Evolutionary conservation across 1,284 basidiomycete species (phyloP).

Genomic region (Cryptococcus sp.): DNA sequence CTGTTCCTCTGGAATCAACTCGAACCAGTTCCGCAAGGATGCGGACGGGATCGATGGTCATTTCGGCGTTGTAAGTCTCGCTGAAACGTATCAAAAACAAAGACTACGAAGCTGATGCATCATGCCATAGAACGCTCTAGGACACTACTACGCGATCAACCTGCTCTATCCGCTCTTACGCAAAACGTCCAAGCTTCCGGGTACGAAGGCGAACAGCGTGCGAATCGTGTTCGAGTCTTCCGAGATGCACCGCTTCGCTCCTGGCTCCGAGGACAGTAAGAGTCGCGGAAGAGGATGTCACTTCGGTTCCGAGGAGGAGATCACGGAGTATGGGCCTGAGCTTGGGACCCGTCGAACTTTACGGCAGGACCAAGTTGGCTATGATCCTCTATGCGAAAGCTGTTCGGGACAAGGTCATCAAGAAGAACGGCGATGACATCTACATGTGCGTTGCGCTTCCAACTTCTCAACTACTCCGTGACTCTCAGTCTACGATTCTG

Average conservation of each 20-base stretch:
- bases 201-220: conserved; percentile 35
- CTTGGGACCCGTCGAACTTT: conserved; percentile 52
- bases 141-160: conserved; percentile 58
- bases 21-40: conserved; percentile 54
- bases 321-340: conserved; percentile 48
- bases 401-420: conserved; percentile 54
- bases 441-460: conserved; percentile 33
- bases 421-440: conserved; percentile 49
- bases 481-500: neutral
- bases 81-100: no score
- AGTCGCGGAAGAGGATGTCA: conserved; percentile 36
- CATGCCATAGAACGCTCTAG: conserved; percentile 47
- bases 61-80: conserved; percentile 39
- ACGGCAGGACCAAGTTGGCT: conserved; percentile 57
- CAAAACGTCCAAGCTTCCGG: conserved; percentile 49
- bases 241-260: conserved; percentile 54
- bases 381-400: conserved; percentile 56
- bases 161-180: conserved; percentile 56
- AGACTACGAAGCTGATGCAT: no score
- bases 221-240: conserved; percentile 57
- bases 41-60: conserved; percentile 55
- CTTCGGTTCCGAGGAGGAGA: conserved; percentile 55
- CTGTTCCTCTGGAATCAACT: conserved; percentile 55
- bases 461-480: no score
- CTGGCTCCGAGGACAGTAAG: conserved; percentile 31